Percentiles rank a stretch among this genome's conserved stretches.
These are phyloP conservation scores for Dipodascus geniculatus DNA, from an alignment of 805 yeast genomes.

Conservation along the genomic window DNA sequence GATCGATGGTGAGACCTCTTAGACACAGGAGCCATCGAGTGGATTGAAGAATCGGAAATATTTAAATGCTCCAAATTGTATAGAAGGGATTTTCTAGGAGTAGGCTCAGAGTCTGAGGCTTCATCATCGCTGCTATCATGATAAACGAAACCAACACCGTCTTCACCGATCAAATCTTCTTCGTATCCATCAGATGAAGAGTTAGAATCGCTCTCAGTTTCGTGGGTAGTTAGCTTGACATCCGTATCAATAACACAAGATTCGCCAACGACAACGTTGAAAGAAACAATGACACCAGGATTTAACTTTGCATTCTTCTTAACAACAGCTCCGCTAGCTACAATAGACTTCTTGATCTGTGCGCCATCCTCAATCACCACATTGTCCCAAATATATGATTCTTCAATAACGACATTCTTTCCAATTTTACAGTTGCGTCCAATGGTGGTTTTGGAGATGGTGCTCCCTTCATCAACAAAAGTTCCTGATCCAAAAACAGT, in stretches of 20 bases:
- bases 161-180: conserved; percentile 28
- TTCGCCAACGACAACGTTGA: conserved; percentile 53
- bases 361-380: conserved; percentile 58
- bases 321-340: conserved; percentile 54
- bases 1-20: conserved; percentile 7
- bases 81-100: conserved; percentile 13
- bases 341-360: conserved; percentile 47
- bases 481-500: conserved; percentile 77
- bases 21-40: conserved; percentile 2
- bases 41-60: conserved; percentile 23
- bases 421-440: conserved; percentile 86
- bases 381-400: conserved; percentile 83
- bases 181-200: conserved; percentile 20
- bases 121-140: conserved; percentile 13
- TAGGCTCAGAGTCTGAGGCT: conserved; percentile 14
- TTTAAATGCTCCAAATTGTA: conserved; percentile 21
- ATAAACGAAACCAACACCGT: conserved; percentile 24
- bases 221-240: conserved; percentile 8
- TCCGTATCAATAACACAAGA: conserved; percentile 29
- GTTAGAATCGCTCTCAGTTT: conserved; percentile 25
- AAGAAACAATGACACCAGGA: conserved; percentile 74
- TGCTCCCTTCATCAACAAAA: conserved; percentile 62
- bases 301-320: conserved; percentile 40
- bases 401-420: conserved; percentile 51
- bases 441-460: conserved; percentile 57